Base-by-base conservation (phyloP, 306 rosid genomes). In the Pyrus communis region DNA sequence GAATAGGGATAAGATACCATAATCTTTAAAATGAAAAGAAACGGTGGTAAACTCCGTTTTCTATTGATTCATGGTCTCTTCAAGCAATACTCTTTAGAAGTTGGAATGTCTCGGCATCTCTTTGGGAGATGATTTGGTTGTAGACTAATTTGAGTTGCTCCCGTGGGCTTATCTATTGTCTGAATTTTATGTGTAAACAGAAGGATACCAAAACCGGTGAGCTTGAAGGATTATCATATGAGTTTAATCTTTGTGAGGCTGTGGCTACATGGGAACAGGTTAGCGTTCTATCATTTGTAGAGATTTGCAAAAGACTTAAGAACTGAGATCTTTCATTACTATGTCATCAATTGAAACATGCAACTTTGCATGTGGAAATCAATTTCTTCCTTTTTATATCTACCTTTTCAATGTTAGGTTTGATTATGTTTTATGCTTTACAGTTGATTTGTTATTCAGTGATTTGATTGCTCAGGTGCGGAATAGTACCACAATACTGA, bases 231-330 rank as follows among this genome's bases (percentile, higher is more conserved):
- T 74, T 92, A 70, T 87, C 96, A 5, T 96, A 85, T 69, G 96
- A 89, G 72, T 92, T 96, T 83, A 85, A 92, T 86, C 89, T 96
- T 31, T 96, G 99, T 60, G 99, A 92, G 82, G 93, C 99, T 73
- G 92, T 92, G 80, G 93, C 96, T 77, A 92, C 96, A 22, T 96
- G 99, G 99, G 99, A 96, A 86, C 99, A 88, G 87, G 99, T 88
- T 71, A 75, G 87, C 80, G 30, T 38, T 68, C 60, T 55, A 52
- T 74, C 60, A 30, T 73, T 33, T 27, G 28, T 71, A 52, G 51
- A 38, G 12, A 63, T 62, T 33, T 46, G 22, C 22, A 38, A 42
- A 7, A 57, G 74, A 84, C 67, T 71, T 75, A 19, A n/a, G 77
- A 43, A 55, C 61, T 74, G 59, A 57, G 64, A 31, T 62, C 52